A percentile compares a stretch with the other conserved stretches of the same genome.
These are phyloP conservation scores for Atkinsonella hypoxylon DNA, from an alignment of 2,329 filamentous ascomycete species.

Conservation along the genomic window DNA sequence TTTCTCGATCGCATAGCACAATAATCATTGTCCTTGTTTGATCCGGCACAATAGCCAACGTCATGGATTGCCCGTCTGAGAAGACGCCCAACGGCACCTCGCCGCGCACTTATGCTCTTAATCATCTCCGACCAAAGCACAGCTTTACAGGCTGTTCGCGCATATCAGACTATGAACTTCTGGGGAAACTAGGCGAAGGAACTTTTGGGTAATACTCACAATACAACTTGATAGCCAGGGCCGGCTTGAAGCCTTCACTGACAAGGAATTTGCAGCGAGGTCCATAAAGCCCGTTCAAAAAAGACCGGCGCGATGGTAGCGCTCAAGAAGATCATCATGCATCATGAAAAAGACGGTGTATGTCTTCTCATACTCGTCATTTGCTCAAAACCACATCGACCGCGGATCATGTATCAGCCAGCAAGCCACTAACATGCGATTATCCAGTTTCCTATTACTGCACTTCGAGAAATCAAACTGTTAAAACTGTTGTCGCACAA, in stretches of 20 bases:
- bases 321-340: slow-evolving; percentile 98
- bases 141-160: slow-evolving; percentile 77
- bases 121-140: slow-evolving; percentile 39
- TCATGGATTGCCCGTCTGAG: slow-evolving; percentile 21
- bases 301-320: slow-evolving; percentile 68
- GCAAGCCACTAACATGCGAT: slow-evolving; percentile 4
- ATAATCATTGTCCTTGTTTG: neutral
- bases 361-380: slow-evolving; percentile 17
- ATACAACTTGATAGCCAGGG: slow-evolving; percentile 6
- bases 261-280: slow-evolving; percentile 45
- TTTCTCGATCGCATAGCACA: neutral
- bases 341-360: slow-evolving; percentile 95
- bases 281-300: slow-evolving; percentile 75
- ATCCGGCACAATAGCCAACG: neutral
- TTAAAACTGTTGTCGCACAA: slow-evolving; percentile 87
- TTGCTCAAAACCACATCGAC: too few relatives aligned
- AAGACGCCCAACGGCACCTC: slow-evolving; percentile 30
- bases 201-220: slow-evolving; percentile 62
- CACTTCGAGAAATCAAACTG: slow-evolving; percentile 92
- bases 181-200: slow-evolving; percentile 81
- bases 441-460: slow-evolving; percentile 82
- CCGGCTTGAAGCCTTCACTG: neutral
- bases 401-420: neutral
- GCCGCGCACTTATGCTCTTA: slow-evolving; percentile 44
- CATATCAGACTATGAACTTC: slow-evolving; percentile 67